These are phyloP conservation scores for Fistulinella prunicolor DNA, from an alignment of 768 basidiomycete genomes.

Conservation along the genomic window DNA sequence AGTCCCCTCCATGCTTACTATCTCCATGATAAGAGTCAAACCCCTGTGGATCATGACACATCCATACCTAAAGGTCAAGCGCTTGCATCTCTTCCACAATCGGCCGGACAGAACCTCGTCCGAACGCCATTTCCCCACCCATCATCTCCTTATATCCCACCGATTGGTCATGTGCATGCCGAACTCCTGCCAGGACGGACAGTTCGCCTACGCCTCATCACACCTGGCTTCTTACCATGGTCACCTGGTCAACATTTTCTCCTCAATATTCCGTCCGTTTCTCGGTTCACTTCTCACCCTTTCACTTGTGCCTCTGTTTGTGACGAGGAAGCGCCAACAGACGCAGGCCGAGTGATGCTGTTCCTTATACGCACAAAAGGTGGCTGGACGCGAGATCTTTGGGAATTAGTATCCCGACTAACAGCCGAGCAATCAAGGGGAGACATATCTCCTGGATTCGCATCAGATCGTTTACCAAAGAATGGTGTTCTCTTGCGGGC, in stretches of 20 bases:
- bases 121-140: background rate
- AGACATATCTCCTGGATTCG: constrained; percentile 8
- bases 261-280: constrained; percentile 62
- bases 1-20: constrained; percentile 29
- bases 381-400: constrained; percentile 68
- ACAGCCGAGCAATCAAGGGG: constrained; percentile 34
- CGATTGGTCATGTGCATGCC: constrained; percentile 64
- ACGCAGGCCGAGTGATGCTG: constrained; percentile 53
- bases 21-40: constrained; percentile 5
- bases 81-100: background rate
- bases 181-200: constrained; percentile 70
- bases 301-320: constrained; percentile 68
- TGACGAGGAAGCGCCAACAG: constrained; percentile 43
- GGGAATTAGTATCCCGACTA: constrained; percentile 48
- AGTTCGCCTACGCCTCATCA: constrained; percentile 61
- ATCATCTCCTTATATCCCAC: constrained; percentile 44
- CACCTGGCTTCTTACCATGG: constrained; percentile 59
- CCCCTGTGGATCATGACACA: background rate
- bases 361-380: constrained; percentile 67
- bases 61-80: background rate
- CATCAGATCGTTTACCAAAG: constrained; percentile 29
- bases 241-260: constrained; percentile 78
- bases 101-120: background rate
- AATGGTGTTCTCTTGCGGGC: constrained; percentile 53
- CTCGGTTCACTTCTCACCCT: constrained; percentile 61